Conservation (phyloP, 768 basidiomycete genomes). For the Baorangia bicolor region DNA sequence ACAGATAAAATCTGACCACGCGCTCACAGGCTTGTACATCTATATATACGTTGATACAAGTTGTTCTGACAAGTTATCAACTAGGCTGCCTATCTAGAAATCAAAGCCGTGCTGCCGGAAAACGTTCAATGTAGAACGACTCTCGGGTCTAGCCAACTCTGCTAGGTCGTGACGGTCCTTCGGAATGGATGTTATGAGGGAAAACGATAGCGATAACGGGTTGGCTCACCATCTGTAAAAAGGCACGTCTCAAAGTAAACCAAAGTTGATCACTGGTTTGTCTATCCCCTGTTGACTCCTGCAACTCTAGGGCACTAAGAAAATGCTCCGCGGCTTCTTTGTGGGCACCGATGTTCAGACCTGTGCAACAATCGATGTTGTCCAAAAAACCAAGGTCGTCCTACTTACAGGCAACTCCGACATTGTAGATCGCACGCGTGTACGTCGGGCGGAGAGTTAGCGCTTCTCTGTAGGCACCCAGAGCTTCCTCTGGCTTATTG, state of each 20-base stretch:
- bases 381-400: neutral
- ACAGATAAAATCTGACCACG: neutral
- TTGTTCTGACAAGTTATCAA: neutral
- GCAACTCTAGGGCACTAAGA: constrained; percentile 77
- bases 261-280: constrained; percentile 85
- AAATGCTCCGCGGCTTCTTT: constrained; percentile 98
- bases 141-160: constrained; percentile 63
- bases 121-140: constrained; percentile 59
- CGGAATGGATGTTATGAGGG: neutral
- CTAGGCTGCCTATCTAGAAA: constrained; percentile 49
- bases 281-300: constrained; percentile 61
- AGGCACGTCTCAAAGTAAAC: constrained; percentile 82
- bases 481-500: constrained; percentile 89
- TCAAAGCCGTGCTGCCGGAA: constrained; percentile 90
- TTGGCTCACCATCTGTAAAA: constrained; percentile 68
- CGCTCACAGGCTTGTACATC: neutral
- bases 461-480: constrained; percentile 88
- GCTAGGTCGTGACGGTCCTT: constrained; percentile 84
- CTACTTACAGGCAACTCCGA: constrained; percentile 93
- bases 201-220: neutral
- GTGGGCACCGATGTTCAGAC: constrained; percentile 92
- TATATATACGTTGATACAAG: neutral
- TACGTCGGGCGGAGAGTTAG: constrained; percentile 90
- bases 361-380: constrained; percentile 39
- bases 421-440: constrained; percentile 96